phyloP scores from a whole-genome alignment of 1,139 yeast species.

The Candida sp. region DNA sequence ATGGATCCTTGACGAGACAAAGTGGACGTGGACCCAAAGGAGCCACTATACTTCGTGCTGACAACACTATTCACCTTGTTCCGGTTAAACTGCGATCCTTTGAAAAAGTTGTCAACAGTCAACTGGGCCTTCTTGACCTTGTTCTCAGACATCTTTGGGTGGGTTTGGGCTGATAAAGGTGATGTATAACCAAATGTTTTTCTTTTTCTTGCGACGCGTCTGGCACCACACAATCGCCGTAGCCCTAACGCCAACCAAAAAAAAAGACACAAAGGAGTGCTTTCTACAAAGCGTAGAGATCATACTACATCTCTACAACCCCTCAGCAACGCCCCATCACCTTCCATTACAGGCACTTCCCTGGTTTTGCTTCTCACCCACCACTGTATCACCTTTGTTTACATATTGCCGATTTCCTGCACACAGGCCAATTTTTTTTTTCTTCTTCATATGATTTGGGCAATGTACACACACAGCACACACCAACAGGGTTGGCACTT shows the following conservation, averaged over 20 bases:
- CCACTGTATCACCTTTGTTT: neutral
- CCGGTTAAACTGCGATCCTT: neutral
- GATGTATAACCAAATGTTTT: neutral
- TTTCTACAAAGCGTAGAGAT: no score
- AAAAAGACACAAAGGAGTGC: no score
- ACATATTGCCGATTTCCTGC: neutral
- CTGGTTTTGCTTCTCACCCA: neutral
- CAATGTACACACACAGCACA: neutral
- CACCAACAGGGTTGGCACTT: no score
- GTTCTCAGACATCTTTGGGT: neutral
- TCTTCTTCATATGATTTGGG: neutral
- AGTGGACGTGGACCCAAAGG: neutral
- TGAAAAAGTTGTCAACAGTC: neutral
- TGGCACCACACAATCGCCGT: no score
- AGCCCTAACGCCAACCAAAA: no score
- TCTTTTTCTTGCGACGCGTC: neutral
- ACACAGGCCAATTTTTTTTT: neutral
- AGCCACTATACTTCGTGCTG: neutral
- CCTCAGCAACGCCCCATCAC: no score
- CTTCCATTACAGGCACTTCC: no score
- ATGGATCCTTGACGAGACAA: neutral
- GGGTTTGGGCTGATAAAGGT: no score
- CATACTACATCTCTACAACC: no score
- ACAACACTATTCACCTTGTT: neutral
- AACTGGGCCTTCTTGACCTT: neutral